These are phyloP conservation scores for Blumeria graminis DNA, from an alignment of 2,329 filamentous ascomycete genomes.

Conservation along the genomic window DNA sequence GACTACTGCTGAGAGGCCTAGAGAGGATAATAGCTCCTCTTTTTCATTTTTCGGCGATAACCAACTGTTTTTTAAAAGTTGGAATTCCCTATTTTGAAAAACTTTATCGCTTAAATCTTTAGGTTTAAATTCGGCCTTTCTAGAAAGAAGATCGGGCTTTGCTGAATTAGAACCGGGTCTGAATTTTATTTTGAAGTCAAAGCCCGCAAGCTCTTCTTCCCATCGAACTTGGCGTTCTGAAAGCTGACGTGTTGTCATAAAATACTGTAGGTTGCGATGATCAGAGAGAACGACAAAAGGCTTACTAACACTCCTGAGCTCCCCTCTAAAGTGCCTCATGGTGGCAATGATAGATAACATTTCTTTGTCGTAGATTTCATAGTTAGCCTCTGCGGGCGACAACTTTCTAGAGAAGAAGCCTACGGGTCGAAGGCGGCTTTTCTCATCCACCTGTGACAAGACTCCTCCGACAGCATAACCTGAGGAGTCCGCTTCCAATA, in stretches of 20 bases:
- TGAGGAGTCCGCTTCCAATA: not conserved
- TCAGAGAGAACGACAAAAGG: no score
- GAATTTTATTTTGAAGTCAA: not conserved
- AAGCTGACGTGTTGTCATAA: not conserved
- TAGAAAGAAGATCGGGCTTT: not conserved
- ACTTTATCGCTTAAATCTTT: not conserved
- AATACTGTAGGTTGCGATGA: not conserved
- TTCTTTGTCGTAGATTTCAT: not conserved
- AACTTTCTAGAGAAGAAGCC: not conserved
- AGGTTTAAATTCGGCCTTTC: not conserved
- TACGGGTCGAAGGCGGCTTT: not conserved
- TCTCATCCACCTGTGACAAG: not conserved
- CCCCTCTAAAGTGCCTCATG: no score
- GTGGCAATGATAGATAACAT: not conserved
- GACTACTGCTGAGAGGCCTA: no score
- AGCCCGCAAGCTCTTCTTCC: not conserved
- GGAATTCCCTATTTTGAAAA: not conserved
- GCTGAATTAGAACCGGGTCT: not conserved
- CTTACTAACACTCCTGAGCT: no score
- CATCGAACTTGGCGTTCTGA: not conserved
- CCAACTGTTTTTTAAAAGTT: not conserved
- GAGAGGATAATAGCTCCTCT: no score
- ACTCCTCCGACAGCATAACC: not conserved
- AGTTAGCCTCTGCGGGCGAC: not conserved
- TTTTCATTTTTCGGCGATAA: not conserved